Percentiles rank a stretch among this genome's conserved stretches.
phyloP scores from a whole-genome alignment of 805 yeast genomes.

The Kluyveromyces siamensis region DNA sequence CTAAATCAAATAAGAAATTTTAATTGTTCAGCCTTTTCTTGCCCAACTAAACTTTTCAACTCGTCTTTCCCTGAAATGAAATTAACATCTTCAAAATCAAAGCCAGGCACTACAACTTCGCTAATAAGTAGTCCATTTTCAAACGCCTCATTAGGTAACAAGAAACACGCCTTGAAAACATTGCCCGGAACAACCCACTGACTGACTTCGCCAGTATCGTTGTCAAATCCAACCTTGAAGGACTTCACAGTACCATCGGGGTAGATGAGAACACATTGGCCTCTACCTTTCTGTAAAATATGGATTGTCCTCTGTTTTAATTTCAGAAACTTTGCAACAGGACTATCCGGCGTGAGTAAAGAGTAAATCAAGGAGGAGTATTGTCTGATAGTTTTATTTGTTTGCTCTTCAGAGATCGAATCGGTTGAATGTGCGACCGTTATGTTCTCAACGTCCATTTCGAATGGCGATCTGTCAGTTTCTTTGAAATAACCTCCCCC shows the following conservation, averaged over 20 bases:
- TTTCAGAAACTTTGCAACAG: slow-evolving; percentile 42
- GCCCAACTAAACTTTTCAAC: slow-evolving; percentile 31
- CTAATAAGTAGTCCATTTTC: slow-evolving; percentile 39
- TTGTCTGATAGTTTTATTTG: slow-evolving; percentile 25
- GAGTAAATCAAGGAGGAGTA: slow-evolving; percentile 46
- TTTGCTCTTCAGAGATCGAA: not conserved
- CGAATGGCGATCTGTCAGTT: slow-evolving; percentile 43
- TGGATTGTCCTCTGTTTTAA: slow-evolving; percentile 48
- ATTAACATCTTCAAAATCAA: slow-evolving; percentile 45
- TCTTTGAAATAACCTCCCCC: slow-evolving; percentile 54
- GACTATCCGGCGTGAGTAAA: slow-evolving; percentile 41
- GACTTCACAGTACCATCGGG: slow-evolving; percentile 42
- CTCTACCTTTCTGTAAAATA: slow-evolving; percentile 46
- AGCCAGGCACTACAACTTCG: slow-evolving; percentile 56
- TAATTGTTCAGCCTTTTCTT: slow-evolving; percentile 28
- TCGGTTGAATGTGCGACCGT: slow-evolving; percentile 1
- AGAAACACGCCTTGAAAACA: slow-evolving; percentile 46
- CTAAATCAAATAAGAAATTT: slow-evolving; percentile 27
- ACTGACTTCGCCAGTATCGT: slow-evolving; percentile 37
- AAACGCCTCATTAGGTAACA: slow-evolving; percentile 32
- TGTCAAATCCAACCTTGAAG: slow-evolving; percentile 45
- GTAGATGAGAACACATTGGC: slow-evolving; percentile 44
- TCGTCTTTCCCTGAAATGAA: slow-evolving; percentile 32
- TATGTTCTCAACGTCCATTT: slow-evolving; percentile 24
- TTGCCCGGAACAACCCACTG: slow-evolving; percentile 63